phyloP scores from a whole-genome alignment of 140 eudicot species.

The Cichorium intybus region DNA sequence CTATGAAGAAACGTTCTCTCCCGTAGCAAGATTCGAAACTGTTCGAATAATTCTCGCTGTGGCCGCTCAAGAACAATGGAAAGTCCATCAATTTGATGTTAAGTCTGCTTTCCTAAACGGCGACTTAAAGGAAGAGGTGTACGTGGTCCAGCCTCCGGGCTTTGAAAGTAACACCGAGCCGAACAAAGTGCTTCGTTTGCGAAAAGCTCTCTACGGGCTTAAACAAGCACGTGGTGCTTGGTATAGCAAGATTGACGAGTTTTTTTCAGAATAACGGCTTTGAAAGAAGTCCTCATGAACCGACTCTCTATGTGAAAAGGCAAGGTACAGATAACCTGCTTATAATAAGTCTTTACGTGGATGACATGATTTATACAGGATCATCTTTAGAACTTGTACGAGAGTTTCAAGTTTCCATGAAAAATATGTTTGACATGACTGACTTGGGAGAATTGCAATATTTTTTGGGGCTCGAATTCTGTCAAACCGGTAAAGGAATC shows the following conservation, averaged over 20 bases:
- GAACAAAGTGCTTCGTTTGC: neutral
- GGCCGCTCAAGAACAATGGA: conserved; percentile 13
- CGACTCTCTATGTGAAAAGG: conserved; percentile 7
- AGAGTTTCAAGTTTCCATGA: too few relatives aligned
- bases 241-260: conserved; percentile 6
- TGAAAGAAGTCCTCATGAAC: neutral
- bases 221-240: neutral
- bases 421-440: too few relatives aligned
- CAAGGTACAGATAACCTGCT: neutral
- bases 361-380: too few relatives aligned
- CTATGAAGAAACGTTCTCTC: conserved; percentile 7
- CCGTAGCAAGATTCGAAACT: too few relatives aligned
- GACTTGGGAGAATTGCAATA: too few relatives aligned
- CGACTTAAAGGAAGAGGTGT: too few relatives aligned
- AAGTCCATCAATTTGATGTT: conserved; percentile 3
- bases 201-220: too few relatives aligned
- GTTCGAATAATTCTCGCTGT: too few relatives aligned
- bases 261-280: conserved; percentile 15
- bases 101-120: too few relatives aligned
- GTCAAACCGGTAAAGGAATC: too few relatives aligned
- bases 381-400: too few relatives aligned
- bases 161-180: neutral
- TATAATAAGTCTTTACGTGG: conserved; percentile 10
- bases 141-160: conserved; percentile 2
- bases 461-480: too few relatives aligned